These are phyloP conservation scores for Guillardia theta DNA, from an alignment of 78 protist genomes.

Conservation along the genomic window DNA sequence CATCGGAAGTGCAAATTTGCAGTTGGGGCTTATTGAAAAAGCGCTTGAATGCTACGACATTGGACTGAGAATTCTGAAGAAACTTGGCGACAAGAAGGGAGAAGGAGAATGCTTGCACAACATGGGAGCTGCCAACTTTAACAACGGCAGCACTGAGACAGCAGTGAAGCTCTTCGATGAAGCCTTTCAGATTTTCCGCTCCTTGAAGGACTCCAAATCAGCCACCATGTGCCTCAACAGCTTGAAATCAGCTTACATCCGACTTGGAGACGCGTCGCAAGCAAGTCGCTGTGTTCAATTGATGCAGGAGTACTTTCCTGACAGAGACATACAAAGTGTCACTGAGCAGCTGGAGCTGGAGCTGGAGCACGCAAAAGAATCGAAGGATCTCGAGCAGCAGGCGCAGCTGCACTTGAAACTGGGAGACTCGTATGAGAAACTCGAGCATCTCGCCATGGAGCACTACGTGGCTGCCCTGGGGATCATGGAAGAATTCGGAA, in stretches of 20 bases:
- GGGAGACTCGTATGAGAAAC: background rate
- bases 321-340: background rate
- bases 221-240: background rate
- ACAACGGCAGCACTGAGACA: background rate
- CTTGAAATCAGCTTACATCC: background rate
- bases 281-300: background rate
- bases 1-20: background rate
- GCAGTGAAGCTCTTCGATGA: background rate
- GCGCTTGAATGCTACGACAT: background rate
- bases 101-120: background rate
- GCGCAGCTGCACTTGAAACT: background rate
- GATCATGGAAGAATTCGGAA: background rate
- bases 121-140: background rate
- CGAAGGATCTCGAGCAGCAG: background rate
- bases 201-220: background rate
- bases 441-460: background rate
- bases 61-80: background rate
- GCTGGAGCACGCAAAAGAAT: background rate
- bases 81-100: background rate
- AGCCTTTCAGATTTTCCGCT: background rate
- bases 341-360: background rate
- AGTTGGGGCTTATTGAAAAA: background rate
- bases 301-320: slow-evolving; percentile 1
- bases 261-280: background rate
- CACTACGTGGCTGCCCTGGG: background rate